Percentiles rank a stretch among this genome's conserved stretches.
phyloP scores from a whole-genome alignment of 345 rosid species.

The Brassica cretica region DNA sequence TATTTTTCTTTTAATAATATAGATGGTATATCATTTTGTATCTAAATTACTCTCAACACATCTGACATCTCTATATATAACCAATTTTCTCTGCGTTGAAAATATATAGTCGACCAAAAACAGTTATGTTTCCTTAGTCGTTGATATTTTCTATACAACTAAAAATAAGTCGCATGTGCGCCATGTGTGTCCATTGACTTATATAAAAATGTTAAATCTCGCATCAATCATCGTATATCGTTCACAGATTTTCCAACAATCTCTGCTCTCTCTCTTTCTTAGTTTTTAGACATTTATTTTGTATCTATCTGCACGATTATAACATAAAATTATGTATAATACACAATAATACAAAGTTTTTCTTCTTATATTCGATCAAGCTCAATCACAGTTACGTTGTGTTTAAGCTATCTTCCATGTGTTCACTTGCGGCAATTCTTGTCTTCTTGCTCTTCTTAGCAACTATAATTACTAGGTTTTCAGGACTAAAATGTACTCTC shows the following conservation, averaged over 20 bases:
- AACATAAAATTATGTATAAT: constrained; percentile 5
- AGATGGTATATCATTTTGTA: background rate
- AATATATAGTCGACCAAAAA: background rate
- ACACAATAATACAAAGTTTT: background rate
- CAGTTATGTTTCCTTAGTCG: background rate
- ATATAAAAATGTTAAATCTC: constrained; percentile 24
- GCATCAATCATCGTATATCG: constrained; percentile 37
- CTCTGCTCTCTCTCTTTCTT: constrained; percentile 11
- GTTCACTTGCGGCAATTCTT: background rate
- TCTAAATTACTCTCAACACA: background rate
- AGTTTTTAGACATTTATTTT: constrained; percentile 29
- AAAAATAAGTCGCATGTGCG: constrained; percentile 36
- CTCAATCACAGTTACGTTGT: background rate
- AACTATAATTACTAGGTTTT: background rate
- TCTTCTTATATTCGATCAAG: background rate
- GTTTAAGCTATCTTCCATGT: background rate
- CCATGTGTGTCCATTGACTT: constrained; percentile 37
- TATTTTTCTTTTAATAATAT: background rate
- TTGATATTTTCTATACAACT: constrained; percentile 24
- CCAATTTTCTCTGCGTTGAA: background rate
- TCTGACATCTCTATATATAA: background rate
- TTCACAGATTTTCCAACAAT: constrained; percentile 30
- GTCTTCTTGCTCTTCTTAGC: background rate
- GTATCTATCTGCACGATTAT: constrained; percentile 11
- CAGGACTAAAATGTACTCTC: background rate